Percentiles rank a stretch among this genome's conserved stretches.
phyloP scores from a whole-genome alignment of 2,329 filamentous ascomycete species.

The Botrytis squamosa region DNA sequence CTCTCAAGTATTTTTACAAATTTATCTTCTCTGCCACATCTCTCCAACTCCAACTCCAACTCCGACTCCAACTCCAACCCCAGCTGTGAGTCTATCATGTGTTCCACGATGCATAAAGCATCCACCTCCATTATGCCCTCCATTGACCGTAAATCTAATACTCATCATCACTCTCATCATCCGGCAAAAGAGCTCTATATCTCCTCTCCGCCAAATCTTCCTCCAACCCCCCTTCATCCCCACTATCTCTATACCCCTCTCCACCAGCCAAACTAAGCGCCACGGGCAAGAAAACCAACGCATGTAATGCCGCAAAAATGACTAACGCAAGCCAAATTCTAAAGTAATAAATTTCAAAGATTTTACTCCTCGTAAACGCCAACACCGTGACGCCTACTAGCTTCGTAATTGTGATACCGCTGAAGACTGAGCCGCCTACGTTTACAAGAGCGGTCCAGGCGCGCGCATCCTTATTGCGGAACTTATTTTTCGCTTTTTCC shows the following conservation, averaged over 20 bases:
- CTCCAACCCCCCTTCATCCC: constrained; percentile 83
- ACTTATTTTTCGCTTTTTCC: constrained; percentile 74
- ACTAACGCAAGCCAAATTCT: constrained; percentile 93
- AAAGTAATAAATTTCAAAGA: constrained; percentile 99
- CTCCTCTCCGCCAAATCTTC: constrained; percentile 80
- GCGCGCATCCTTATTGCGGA: constrained; percentile 78
- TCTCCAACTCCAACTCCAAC: background rate
- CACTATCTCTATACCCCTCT: constrained; percentile 81
- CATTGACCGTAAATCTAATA: constrained; percentile 17
- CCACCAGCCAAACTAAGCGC: constrained; percentile 83
- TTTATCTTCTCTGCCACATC: background rate
- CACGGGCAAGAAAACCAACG: constrained; percentile 88
- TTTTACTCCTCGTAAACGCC: constrained; percentile 94
- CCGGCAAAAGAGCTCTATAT: constrained; percentile 73
- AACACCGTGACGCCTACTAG: constrained; percentile 87
- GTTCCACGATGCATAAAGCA: background rate
- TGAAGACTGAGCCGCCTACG: constrained; percentile 91
- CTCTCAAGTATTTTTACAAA: background rate
- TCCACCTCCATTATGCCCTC: too few relatives aligned
- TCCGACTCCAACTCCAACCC: background rate
- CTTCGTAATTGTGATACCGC: constrained; percentile 94
- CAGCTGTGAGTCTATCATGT: background rate
- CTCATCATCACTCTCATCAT: constrained; percentile 64
- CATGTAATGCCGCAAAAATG: constrained; percentile 82
- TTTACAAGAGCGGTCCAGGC: constrained; percentile 94